phyloP scores from a whole-genome alignment of 352 stramenopile genomes.

The Elongisporangium anandrum region DNA sequence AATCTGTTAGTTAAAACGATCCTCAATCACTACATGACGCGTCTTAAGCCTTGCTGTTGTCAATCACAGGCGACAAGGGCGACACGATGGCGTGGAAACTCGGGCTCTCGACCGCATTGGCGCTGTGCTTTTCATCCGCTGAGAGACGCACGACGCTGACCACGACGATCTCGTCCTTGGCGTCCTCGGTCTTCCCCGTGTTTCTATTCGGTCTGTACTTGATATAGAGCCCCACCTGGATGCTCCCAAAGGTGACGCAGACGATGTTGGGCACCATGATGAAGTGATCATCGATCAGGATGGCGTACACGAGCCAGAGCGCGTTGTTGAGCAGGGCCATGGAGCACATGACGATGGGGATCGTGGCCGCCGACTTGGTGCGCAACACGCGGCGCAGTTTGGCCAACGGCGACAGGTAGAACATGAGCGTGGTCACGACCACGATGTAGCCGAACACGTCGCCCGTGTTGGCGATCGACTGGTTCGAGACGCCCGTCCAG shows the following conservation, averaged over 20 bases:
- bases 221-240: constrained; percentile 56
- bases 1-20: too few relatives aligned
- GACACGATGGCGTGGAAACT: too few relatives aligned
- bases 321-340: constrained; percentile 48
- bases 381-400: constrained; percentile 43
- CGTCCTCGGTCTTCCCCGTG: too few relatives aligned
- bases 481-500: too few relatives aligned
- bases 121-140: too few relatives aligned
- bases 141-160: too few relatives aligned
- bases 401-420: constrained; percentile 57
- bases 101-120: too few relatives aligned
- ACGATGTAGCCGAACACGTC: constrained; percentile 25
- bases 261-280: constrained; percentile 44
- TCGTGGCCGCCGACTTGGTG: constrained; percentile 42
- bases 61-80: too few relatives aligned
- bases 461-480: too few relatives aligned
- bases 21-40: too few relatives aligned
- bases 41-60: too few relatives aligned
- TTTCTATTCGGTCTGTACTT: constrained; percentile 22
- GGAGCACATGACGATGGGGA: constrained; percentile 45
- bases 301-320: constrained; percentile 47
- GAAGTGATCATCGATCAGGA: constrained; percentile 37
- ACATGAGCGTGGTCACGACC: constrained; percentile 34
- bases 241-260: constrained; percentile 25
- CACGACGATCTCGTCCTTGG: too few relatives aligned